phyloP scores from a whole-genome alignment of 164 flowering plant genomes.

The Saururus chinensis region DNA sequence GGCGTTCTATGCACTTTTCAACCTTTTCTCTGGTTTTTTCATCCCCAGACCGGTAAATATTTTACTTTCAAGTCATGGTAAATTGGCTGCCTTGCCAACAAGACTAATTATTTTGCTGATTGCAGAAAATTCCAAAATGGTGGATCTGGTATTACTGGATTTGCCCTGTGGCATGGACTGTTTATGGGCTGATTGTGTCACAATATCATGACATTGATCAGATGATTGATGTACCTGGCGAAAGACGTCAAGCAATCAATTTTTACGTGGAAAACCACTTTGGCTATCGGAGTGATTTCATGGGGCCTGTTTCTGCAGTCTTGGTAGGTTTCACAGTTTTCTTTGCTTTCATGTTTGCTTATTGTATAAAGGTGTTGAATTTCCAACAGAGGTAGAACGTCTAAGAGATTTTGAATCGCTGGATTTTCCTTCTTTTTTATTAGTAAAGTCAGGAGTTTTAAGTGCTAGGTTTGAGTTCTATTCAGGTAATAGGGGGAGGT shows the following conservation, averaged over 20 bases:
- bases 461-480: too few relatives aligned
- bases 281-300: conserved; percentile 54
- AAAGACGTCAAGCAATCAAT: conserved; percentile 13
- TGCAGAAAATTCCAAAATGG: conserved; percentile 84
- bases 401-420: background rate
- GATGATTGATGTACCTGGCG: conserved; percentile 35
- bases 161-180: conserved; percentile 89
- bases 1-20: conserved; percentile 68
- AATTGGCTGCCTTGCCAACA: background rate
- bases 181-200: conserved; percentile 64
- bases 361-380: conserved; percentile 56
- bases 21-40: conserved; percentile 83
- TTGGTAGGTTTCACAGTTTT: conserved; percentile 59
- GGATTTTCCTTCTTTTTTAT: too few relatives aligned
- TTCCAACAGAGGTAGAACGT: conserved; percentile 55
- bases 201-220: conserved; percentile 58
- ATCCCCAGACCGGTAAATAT: conserved; percentile 63
- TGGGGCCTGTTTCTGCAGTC: conserved; percentile 70
- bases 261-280: conserved; percentile 38
- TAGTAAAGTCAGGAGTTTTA: too few relatives aligned
- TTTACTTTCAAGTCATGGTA: background rate
- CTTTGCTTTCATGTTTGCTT: conserved; percentile 67
- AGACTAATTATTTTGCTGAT: background rate
- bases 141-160: conserved; percentile 95
- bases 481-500: too few relatives aligned